phyloP scores from a whole-genome alignment of 331 rosid species.

The Malus hybrid region DNA sequence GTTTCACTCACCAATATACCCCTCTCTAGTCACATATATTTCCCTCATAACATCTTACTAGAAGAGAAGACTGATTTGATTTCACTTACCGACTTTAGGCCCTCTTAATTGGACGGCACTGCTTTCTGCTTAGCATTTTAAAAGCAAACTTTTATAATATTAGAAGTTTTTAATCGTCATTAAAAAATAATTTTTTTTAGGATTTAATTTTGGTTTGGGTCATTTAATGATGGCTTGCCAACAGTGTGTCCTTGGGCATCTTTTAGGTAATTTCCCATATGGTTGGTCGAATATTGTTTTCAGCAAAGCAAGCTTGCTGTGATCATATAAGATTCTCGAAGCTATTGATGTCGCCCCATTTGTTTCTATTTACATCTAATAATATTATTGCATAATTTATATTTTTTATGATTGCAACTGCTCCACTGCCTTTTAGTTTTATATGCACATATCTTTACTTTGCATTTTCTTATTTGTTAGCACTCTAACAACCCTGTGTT shows the following conservation, averaged over 20 bases:
- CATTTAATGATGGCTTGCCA: constrained; percentile 41
- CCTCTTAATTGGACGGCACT: constrained; percentile 22
- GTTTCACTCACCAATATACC: no score
- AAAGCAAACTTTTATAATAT: constrained; percentile 16
- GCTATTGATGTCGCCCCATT: constrained; percentile 41
- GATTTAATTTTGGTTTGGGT: constrained; percentile 4
- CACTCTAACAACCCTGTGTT: constrained; percentile 29
- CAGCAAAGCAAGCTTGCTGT: constrained; percentile 33
- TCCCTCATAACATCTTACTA: no score
- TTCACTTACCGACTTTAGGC: constrained; percentile 21
- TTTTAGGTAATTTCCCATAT: constrained; percentile 39
- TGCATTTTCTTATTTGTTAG: constrained; percentile 15
- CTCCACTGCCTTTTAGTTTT: constrained; percentile 50
- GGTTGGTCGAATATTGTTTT: constrained; percentile 42
- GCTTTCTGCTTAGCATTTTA: constrained; percentile 20
- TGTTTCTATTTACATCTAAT: neutral
- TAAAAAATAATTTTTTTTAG: constrained; percentile 4
- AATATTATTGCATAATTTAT: constrained; percentile 35
- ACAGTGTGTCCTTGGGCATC: constrained; percentile 36
- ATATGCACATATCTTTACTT: constrained; percentile 24
- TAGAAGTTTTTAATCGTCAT: neutral
- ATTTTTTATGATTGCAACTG: constrained; percentile 56
- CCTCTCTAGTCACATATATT: no score
- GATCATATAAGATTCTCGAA: constrained; percentile 59
- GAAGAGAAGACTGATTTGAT: no score